Evolutionary conservation across 23 red algal species (phyloP), one percentile per base, ranked within the genome.

Genomic region (Agarophyton chilense): DNA sequence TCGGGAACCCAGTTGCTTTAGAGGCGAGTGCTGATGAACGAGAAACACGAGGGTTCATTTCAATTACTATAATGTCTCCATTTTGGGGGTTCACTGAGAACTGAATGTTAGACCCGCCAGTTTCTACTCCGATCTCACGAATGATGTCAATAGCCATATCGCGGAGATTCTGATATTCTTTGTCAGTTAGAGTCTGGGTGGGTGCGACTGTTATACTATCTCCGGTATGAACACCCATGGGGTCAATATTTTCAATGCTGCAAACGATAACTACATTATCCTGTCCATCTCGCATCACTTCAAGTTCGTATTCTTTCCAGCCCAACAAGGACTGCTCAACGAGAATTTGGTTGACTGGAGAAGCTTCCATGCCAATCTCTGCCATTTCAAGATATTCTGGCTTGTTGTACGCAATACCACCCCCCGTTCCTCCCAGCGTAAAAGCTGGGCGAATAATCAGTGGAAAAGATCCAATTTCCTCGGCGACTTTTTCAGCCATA

Each of bases 281-380:
- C 22, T 62, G 83, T 16, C 82, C 89, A 90, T 99, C 97, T 44
- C 97, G 90, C 77, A 99, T 92, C n/a, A 99, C 97, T 67, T 99
- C 97, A 51, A 99, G 86, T 67, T 99, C 97, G 83, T 95, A 99
- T 77, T 99, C 97, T 47, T 99, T 99, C 97, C 97, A 99, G 33
- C 97, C 97, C 14, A 99, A 68, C 64, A 99, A 86, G 16, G 93
- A 96, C 71, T 96, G 68, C 49, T 99, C 97, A 26, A 99, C 93
- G 49, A 99, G 34, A 66, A 99, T 99, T 81, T 99, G 97, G 28
- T 75, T 26, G 22, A 94, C 90, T 11, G 97, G 97, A 40, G 89
- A 94, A 33, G 97, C 97, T 54, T 96, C 93, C 35, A 99, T 68
- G 24, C 97, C 97, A 45, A 81, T 82, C 75, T 93, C 63, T 50